Base-by-base conservation (phyloP, 805 yeast species). In the Clavispora vitiphila region DNA sequence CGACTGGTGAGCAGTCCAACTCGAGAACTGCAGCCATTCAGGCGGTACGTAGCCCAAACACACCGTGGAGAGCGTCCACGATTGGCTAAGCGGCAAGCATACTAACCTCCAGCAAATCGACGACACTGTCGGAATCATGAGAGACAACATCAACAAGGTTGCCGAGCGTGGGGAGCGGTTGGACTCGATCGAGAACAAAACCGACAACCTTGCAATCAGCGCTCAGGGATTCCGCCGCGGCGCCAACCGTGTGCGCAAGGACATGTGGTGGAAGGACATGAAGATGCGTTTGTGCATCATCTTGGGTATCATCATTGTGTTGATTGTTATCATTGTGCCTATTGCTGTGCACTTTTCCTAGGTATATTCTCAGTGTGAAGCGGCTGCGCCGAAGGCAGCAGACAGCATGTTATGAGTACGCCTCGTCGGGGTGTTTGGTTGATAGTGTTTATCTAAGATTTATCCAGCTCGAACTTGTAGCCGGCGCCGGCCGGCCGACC, bases 181-280 rank as follows among this genome's bases (percentile, higher is more conserved):
- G 50, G 96, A 91, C 54, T 81, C 89, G 35, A 82, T 91, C 53
- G 96, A 90, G 58, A 93, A 86, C 61, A 86, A 89, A 61, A 93
- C 98, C 8, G 96, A 89, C 57, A 88, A 86, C 62, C 76, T 91
- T 55, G 96, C 96, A 34, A 87, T 83, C 36, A 79, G 87, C 36
- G 98, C 99, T 8, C 91, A 87, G 54, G 93, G 96, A 27, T 91
- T 93, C 72, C 87, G 95, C 62, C 79, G 96, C 62, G 95, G 96
- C 31, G 98, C 99, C 45, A 91, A 91, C 69, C 82, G 95, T 56
- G 97, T 91, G 37, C 86, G 99, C 69, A 91, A 90, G 66, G 95
- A 90, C 61, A 91, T 91, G 97, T 91, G 98, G 98, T 86, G 95
- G 86, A 91, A 93, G 67, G 96, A 91, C 64, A 77, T 93, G 79